Conservation (phyloP, 225 moss, liverwort and hornwort genomes). For the Pleurozium schreberi region DNA sequence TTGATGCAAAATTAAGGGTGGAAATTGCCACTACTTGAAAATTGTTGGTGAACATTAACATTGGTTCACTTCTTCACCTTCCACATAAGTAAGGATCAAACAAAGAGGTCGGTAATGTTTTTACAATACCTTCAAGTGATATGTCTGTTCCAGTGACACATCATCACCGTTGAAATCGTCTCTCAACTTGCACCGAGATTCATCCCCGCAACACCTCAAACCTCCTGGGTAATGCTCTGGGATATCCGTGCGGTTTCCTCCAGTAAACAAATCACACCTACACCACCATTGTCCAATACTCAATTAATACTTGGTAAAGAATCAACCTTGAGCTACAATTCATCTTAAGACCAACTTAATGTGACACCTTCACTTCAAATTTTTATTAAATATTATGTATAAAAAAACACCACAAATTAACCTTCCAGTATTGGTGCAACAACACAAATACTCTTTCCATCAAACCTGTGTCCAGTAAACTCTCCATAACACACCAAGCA, state of each 20-base stretch:
- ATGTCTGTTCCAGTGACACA: background rate
- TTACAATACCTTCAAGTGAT: constrained; percentile 11
- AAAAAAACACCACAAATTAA: background rate
- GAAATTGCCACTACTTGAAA: no score
- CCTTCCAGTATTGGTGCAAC: background rate
- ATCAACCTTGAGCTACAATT: background rate
- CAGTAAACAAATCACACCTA: constrained; percentile 35
- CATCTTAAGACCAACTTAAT: background rate
- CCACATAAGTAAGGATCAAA: background rate
- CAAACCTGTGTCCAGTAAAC: background rate
- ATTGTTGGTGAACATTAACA: no score
- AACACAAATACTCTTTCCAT: background rate
- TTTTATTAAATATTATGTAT: no score
- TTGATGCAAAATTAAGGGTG: no score
- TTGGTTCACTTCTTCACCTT: background rate
- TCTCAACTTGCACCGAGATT: constrained; percentile 17
- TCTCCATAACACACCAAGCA: no score
- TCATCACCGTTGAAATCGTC: constrained; percentile 15
- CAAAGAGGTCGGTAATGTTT: background rate
- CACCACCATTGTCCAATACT: background rate
- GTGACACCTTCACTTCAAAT: background rate
- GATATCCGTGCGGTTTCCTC: background rate
- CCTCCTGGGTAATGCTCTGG: constrained; percentile 28
- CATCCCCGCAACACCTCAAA: constrained; percentile 21
- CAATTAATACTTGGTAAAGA: background rate